phyloP scores from a whole-genome alignment of 106 monocot genomes.

The Dioscorea alata region DNA sequence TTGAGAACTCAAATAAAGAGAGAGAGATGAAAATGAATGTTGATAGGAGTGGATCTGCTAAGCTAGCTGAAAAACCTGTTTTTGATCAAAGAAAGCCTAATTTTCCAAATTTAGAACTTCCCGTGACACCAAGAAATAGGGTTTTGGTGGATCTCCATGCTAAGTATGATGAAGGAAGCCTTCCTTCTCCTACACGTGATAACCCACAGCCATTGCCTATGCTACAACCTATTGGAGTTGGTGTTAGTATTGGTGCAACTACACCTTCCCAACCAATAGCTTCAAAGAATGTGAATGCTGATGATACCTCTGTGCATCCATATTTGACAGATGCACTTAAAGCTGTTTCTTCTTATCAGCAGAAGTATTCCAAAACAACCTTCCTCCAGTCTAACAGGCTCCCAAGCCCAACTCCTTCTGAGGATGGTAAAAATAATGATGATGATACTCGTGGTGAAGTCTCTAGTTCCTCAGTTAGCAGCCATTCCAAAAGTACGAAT shows the following conservation, averaged over 20 bases:
- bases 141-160: constrained; percentile 82
- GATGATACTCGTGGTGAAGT: constrained; percentile 54
- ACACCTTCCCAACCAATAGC: constrained; percentile 5
- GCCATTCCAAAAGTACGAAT: not conserved
- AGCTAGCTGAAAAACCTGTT: constrained; percentile 9
- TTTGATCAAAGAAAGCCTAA: constrained; percentile 3
- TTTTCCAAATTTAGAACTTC: constrained; percentile 34
- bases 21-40: constrained; percentile 9
- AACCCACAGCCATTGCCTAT: constrained; percentile 27
- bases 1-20: constrained; percentile 22
- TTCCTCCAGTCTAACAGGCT: constrained; percentile 42
- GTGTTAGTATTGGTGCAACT: constrained; percentile 2
- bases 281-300: constrained; percentile 5
- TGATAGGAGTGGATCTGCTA: constrained; percentile 4
- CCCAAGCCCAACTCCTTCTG: constrained; percentile 96
- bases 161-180: constrained; percentile 80
- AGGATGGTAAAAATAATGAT: constrained; percentile 39
- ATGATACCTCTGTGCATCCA: constrained; percentile 17
- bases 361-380: constrained; percentile 54
- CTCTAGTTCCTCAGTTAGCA: constrained; percentile 45
- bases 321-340: constrained; percentile 69
- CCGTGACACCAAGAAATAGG: constrained; percentile 17
- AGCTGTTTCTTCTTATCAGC: constrained; percentile 78
- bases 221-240: constrained; percentile 29
- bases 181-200: constrained; percentile 84